A percentile compares a stretch with the other conserved stretches of the same genome.
phyloP scores from a whole-genome alignment of 1,284 basidiomycete species.

The Psilocybe mexicana region DNA sequence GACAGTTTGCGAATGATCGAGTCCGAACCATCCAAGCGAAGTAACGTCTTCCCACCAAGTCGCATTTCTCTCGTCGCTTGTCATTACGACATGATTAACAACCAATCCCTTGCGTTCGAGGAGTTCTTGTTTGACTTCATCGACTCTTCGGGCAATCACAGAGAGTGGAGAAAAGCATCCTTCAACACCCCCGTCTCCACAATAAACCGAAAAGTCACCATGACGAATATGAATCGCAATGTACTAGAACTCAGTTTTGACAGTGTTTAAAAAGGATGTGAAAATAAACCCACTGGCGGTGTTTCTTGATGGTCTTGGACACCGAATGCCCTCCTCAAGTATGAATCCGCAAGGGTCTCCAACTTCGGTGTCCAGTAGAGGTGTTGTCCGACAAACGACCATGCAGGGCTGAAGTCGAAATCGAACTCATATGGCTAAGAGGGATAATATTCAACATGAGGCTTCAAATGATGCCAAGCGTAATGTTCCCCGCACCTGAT shows the following conservation, averaged over 20 bases:
- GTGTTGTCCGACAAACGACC: slow-evolving; percentile 50
- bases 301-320: slow-evolving; percentile 29
- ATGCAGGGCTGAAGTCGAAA: slow-evolving; percentile 47
- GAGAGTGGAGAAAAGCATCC: slow-evolving; percentile 65
- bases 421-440: slow-evolving; percentile 40
- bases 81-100: slow-evolving; percentile 64
- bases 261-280: too few species aligned
- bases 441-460: background rate
- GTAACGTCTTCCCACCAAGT: slow-evolving; percentile 67
- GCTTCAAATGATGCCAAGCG: background rate
- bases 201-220: slow-evolving; percentile 59
- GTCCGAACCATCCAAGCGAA: slow-evolving; percentile 56
- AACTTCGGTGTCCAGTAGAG: slow-evolving; percentile 45
- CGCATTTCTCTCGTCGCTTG: slow-evolving; percentile 66
- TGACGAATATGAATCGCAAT: slow-evolving; percentile 66
- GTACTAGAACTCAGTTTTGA: slow-evolving; percentile 39
- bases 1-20: slow-evolving; percentile 59
- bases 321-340: slow-evolving; percentile 37
- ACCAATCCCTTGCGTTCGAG: slow-evolving; percentile 47
- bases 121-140: slow-evolving; percentile 61
- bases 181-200: slow-evolving; percentile 40
- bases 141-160: slow-evolving; percentile 57
- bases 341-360: slow-evolving; percentile 33
- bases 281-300: slow-evolving; percentile 31
- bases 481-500: slow-evolving; percentile 33